A percentile compares a stretch with the other conserved stretches of the same genome.
Evolutionary conservation across 495 filamentous ascomycete species (phyloP).

Genomic region (Wilcoxina mikolae): DNA sequence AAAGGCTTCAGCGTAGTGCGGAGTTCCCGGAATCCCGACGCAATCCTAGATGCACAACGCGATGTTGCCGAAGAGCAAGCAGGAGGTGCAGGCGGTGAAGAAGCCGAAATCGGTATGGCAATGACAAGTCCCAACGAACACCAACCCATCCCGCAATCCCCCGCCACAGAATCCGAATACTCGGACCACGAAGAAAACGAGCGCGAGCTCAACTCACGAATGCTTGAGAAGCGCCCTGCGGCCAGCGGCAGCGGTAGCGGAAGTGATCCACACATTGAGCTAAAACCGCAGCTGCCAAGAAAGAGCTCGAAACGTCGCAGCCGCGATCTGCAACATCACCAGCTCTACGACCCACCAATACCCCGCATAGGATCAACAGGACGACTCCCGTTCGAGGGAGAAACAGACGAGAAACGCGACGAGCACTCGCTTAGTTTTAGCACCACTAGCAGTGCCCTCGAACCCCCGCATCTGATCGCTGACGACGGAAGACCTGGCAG

Average conservation of each 20-base stretch:
- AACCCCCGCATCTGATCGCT: conserved; percentile 20
- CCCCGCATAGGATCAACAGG: conserved; percentile 11
- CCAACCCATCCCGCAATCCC: conserved; percentile 39
- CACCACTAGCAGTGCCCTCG: conserved; percentile 18
- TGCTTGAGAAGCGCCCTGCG: conserved; percentile 24
- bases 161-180: conserved; percentile 17
- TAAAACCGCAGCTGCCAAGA: conserved; percentile 40
- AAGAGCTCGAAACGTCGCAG: conserved; percentile 47
- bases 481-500: conserved; percentile 17
- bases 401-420: background rate
- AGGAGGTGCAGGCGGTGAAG: conserved; percentile 14
- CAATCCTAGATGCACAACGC: conserved; percentile 19
- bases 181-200: conserved; percentile 16
- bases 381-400: conserved; percentile 20
- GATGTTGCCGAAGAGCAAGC: conserved; percentile 10
- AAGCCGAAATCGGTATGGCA: background rate
- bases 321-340: conserved; percentile 13
- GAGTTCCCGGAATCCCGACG: conserved; percentile 44
- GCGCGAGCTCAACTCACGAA: conserved; percentile 19
- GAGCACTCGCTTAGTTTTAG: conserved; percentile 1
- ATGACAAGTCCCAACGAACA: conserved; percentile 41
- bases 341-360: conserved; percentile 14
- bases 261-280: conserved; percentile 15
- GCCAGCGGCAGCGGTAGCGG: background rate
- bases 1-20: conserved; percentile 95